Conservation (phyloP, 225 moss, liverwort and hornwort genomes). For the Takakia lepidozioides region DNA sequence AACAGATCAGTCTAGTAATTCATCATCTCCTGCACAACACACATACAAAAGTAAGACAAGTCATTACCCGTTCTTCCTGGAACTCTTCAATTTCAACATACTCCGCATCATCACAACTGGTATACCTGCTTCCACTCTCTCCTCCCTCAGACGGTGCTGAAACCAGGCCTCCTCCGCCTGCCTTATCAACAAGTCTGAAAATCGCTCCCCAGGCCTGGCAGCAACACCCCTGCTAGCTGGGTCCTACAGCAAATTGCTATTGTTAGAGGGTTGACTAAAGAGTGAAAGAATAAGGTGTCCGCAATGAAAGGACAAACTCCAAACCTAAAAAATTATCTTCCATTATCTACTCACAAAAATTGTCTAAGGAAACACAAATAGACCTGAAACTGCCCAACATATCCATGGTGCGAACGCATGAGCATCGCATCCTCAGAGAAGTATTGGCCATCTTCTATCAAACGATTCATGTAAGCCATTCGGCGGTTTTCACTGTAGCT, state of each 20-base stretch:
- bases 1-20: too few relatives aligned
- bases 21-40: too few relatives aligned
- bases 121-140: slow-evolving; percentile 52
- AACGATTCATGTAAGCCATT: slow-evolving; percentile 57
- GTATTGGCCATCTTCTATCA: slow-evolving; percentile 55
- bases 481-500: slow-evolving; percentile 53
- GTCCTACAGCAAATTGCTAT: slow-evolving; percentile 16
- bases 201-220: slow-evolving; percentile 55
- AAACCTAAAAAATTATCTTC: too few relatives aligned
- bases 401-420: slow-evolving; percentile 54
- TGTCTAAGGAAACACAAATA: too few relatives aligned
- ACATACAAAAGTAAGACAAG: too few relatives aligned
- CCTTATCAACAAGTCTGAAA: slow-evolving; percentile 50
- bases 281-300: too few relatives aligned
- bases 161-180: slow-evolving; percentile 51
- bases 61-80: slow-evolving; percentile 61
- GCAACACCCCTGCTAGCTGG: slow-evolving; percentile 37
- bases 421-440: slow-evolving; percentile 63
- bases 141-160: slow-evolving; percentile 42
- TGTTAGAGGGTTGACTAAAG: neutral
- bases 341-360: too few relatives aligned
- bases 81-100: slow-evolving; percentile 28
- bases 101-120: slow-evolving; percentile 12
- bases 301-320: too few relatives aligned
- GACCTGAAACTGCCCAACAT: slow-evolving; percentile 57